Evolutionary conservation across 306 rosid genomes (phyloP).

Genomic region (Cotoneaster glaucophyllus): DNA sequence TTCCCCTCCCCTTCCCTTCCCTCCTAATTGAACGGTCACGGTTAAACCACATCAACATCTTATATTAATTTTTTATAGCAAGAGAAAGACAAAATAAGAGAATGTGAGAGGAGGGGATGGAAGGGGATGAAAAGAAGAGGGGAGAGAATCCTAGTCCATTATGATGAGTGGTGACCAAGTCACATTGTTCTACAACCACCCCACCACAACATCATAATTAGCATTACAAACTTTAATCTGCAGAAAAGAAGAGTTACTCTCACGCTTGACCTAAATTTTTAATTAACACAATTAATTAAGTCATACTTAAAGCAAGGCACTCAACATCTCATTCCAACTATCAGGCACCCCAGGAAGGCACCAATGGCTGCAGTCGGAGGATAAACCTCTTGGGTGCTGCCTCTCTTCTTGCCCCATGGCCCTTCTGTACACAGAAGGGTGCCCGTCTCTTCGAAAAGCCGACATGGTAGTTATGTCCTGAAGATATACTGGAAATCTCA

Average conservation of each 20-base stretch:
- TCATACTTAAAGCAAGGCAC: conserved; percentile 48
- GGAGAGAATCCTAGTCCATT: too few relatives aligned
- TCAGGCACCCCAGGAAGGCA: conserved; percentile 99
- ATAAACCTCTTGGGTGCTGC: conserved; percentile 45
- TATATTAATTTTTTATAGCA: too few relatives aligned
- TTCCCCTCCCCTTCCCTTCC: too few relatives aligned
- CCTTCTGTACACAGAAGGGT: conserved; percentile 76
- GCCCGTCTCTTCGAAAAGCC: conserved; percentile 80
- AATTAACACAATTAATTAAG: neutral
- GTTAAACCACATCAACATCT: too few relatives aligned
- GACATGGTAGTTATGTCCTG: conserved; percentile 83
- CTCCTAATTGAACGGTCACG: too few relatives aligned
- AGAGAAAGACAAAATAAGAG: too few relatives aligned
- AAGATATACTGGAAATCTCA: conserved; percentile 84
- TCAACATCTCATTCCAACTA: conserved; percentile 85
- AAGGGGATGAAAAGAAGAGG: too few relatives aligned
- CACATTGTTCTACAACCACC: neutral
- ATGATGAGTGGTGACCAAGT: conserved; percentile 6
- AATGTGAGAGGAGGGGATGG: too few relatives aligned
- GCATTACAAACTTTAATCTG: neutral
- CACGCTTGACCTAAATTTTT: conserved; percentile 22
- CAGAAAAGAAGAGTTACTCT: conserved; percentile 7
- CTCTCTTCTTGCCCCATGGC: conserved; percentile 50
- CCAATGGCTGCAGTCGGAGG: conserved; percentile 99
- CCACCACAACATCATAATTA: conserved; percentile 4